Conservation (phyloP, 306 rosid genomes). For the Cicer arietinum region DNA sequence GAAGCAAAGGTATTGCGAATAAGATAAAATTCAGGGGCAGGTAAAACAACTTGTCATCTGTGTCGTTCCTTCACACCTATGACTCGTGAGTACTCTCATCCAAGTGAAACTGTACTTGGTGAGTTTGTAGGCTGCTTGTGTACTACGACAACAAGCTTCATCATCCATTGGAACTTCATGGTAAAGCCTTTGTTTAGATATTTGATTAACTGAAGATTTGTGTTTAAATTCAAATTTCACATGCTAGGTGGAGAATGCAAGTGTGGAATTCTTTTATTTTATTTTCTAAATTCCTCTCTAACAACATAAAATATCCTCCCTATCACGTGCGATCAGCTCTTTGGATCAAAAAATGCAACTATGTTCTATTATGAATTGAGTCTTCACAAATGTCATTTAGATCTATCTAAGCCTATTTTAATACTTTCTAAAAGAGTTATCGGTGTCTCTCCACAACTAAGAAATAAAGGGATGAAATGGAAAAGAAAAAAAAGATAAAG, state of each 20-base stretch:
- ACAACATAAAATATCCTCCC: background rate
- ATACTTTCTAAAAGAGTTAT: background rate
- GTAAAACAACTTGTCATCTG: background rate
- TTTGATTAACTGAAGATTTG: background rate
- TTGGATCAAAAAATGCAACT: background rate
- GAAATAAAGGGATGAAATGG: no score
- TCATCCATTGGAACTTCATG: background rate
- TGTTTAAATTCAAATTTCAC: no score
- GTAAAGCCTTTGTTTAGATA: background rate
- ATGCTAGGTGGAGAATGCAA: no score
- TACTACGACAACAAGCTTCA: background rate
- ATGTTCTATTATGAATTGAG: background rate
- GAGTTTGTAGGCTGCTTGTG: background rate
- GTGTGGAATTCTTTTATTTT: background rate
- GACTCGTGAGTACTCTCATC: background rate
- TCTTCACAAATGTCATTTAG: background rate
- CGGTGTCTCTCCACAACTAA: background rate
- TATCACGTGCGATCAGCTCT: background rate
- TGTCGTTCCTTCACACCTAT: background rate
- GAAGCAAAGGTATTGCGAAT: background rate
- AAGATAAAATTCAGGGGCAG: background rate
- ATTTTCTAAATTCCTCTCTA: background rate
- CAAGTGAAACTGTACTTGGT: background rate
- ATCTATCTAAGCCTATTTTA: background rate
- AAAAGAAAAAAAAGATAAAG: no score